Base-by-base conservation (phyloP, 805 yeast genomes). In the Debaryomyces prosopidis region DNA sequence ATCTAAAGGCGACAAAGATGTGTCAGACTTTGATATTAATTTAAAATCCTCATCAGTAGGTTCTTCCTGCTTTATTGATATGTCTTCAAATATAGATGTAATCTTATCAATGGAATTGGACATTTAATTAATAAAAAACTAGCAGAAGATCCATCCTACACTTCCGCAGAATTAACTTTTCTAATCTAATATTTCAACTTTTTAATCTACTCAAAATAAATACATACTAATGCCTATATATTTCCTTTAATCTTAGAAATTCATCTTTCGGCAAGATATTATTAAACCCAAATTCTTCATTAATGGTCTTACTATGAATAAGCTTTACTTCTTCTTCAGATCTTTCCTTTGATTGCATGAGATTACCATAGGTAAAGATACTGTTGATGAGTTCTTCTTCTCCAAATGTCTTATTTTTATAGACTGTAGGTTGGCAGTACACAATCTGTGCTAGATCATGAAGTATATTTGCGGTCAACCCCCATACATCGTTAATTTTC, bases 401-500 rank as follows among this genome's bases (percentile, higher is more conserved):
- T 2, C 87, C 89, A 37, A 79, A 59, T 20, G 69, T 60, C 11
- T 53, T 37, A 30, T 47, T 37, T 3, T 40, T 17, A 16, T 48
- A 36, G 2, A 36, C 39, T 6, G 49, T 44, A 18, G 31, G 2
- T 4, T 39, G 47, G 9, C 37, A 39, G 56, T 80, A 78, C 3
- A 78, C 68, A 8, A 85, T 71, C 45, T 73, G 75, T 1, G 89
- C 84, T 23, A 87, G 57, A 58, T 87, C 92, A 54, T 80, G 87
- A n/a, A 87, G 59, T 8, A 87, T 86, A 57, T 85, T 85, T 2
- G 91, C 92, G 0, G 94, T 87, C 31, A 87, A 65, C 0, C 95
- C 95, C 95, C 94, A 87, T 4, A 87, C 83, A 56, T 85, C 87
- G 56, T 86, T 80, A 32, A 82, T 75, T 44, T 75, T 71, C 36